phyloP scores from a whole-genome alignment of 2,329 filamentous ascomycete species.

The Kalaharituber pfeilii region DNA sequence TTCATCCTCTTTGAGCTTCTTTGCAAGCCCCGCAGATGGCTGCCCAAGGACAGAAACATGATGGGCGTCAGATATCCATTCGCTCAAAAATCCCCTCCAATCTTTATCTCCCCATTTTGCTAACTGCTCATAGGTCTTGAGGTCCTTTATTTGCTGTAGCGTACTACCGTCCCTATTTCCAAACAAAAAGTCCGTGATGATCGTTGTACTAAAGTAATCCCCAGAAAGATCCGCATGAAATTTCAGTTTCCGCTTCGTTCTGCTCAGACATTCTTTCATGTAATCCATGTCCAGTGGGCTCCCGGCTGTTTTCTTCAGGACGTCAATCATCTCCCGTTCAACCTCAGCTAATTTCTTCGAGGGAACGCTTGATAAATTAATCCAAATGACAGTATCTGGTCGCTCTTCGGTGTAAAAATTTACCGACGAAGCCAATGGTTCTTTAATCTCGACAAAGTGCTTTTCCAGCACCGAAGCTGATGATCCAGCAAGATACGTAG shows the following conservation, averaged over 20 bases:
- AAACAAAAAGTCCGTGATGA: conserved; percentile 86
- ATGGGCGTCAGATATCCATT: conserved; percentile 31
- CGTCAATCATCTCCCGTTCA: conserved; percentile 66
- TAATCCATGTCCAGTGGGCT: conserved; percentile 81
- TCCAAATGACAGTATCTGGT: conserved; percentile 67
- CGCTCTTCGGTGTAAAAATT: conserved; percentile 62
- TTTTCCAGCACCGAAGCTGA: conserved; percentile 89
- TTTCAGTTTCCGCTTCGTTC: conserved; percentile 65
- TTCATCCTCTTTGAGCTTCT: conserved; percentile 67
- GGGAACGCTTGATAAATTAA: conserved; percentile 70
- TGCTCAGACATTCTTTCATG: conserved; percentile 67
- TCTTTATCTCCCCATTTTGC: conserved; percentile 65
- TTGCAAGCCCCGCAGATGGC: conserved; percentile 62
- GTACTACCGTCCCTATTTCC: conserved; percentile 57
- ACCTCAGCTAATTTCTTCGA: conserved; percentile 71
- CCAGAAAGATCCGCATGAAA: conserved; percentile 68
- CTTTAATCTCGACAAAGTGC: conserved; percentile 77
- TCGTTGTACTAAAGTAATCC: conserved; percentile 62
- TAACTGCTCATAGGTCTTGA: conserved; percentile 38
- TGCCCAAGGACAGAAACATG: conserved; percentile 80
- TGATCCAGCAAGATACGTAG: conserved; percentile 80
- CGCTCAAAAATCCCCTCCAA: conserved; percentile 66
- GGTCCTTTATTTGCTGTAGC: conserved; percentile 31
- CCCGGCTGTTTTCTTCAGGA: conserved; percentile 62
- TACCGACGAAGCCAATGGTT: conserved; percentile 64